Base-by-base conservation (phyloP, 108 stramenopile species). In the Pseudonitzschia multiseries region DNA sequence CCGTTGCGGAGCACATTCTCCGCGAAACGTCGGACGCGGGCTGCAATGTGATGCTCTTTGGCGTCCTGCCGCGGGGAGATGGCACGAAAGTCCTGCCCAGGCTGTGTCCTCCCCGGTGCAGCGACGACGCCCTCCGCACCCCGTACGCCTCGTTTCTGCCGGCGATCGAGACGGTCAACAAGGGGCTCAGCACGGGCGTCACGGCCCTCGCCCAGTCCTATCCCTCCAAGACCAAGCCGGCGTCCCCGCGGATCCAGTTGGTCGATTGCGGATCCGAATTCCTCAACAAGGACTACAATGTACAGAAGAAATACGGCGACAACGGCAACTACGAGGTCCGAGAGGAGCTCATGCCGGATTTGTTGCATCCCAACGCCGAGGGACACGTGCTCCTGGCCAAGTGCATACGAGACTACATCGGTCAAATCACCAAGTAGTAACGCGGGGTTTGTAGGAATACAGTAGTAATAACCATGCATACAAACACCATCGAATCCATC, bases 41-140 rank as follows among this genome's bases (percentile, higher is more conserved):
- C 10, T 48, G 43, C 22, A 44, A 65, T 18, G 44, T 83, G 2
- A 12, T 83, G 29, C 48, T 83, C 27, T 52, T 80, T 17, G 41
- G 68, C 36, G 43, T 72, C 15, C 52, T 83, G 6, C 77, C 83
- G 14, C 75, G 83, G 10, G 83, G 74, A 12, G 83, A 83, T 57
- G 53, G 43, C 32, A 20, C 6, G 4, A 43, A 57, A 46, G 10
- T 71, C 0, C 5, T 32, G n/a, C 36, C 21, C 6, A 33, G 42
- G 21, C 20, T 83, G 12, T 83, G 82, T 57, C 82, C 82, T 20
- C 82, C 82, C 22, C 73, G 82, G 26, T 83, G 82, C 46, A 41
- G 52, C 33, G 36, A 42, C 9, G 26, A 41, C 20, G 44, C 17
- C 41, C 22, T n/a, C 18, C 70, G 71, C 15, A 54, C n/a, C 14